These are phyloP conservation scores for Kluyveromyces nonfermentans DNA, from an alignment of 805 yeast genomes.

Conservation along the genomic window DNA sequence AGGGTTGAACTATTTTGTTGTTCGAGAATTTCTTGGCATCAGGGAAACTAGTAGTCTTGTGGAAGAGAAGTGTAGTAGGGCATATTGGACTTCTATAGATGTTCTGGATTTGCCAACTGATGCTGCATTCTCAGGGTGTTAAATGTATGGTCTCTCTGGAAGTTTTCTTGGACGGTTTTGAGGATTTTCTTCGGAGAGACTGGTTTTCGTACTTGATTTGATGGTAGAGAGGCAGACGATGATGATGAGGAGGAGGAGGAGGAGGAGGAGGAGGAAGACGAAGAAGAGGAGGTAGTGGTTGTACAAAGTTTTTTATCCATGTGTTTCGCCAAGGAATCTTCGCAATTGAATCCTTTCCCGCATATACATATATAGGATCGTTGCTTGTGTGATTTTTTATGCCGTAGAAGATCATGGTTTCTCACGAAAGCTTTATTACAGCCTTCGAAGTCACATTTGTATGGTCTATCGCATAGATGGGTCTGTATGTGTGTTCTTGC, in stretches of 20 bases:
- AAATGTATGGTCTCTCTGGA: not conserved
- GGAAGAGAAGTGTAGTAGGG: no score
- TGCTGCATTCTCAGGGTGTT: conserved; percentile 1
- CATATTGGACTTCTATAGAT: no score
- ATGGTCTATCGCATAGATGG: conserved; percentile 90
- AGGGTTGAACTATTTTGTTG: no score
- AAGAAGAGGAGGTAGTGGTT: not conserved
- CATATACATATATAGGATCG: conserved; percentile 73
- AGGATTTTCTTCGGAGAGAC: conserved; percentile 1
- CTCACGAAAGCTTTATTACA: conserved; percentile 88
- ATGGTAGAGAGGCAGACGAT: not conserved
- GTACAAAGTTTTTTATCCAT: not conserved
- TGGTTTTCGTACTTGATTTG: conserved; percentile 1
- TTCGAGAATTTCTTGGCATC: not conserved
- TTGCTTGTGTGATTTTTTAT: conserved; percentile 75
- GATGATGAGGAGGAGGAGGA: not conserved
- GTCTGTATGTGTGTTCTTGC: conserved; percentile 94
- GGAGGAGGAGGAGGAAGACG: no score
- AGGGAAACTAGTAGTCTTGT: no score
- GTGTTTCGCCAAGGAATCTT: conserved; percentile 82
- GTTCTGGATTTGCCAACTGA: not conserved
- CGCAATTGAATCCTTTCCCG: conserved; percentile 80
- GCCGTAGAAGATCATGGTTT: conserved; percentile 89
- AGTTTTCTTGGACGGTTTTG: not conserved
- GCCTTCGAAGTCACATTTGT: conserved; percentile 49